phyloP scores from a whole-genome alignment of 1,139 yeast species.

The Debaryomycetaceae sp. region DNA sequence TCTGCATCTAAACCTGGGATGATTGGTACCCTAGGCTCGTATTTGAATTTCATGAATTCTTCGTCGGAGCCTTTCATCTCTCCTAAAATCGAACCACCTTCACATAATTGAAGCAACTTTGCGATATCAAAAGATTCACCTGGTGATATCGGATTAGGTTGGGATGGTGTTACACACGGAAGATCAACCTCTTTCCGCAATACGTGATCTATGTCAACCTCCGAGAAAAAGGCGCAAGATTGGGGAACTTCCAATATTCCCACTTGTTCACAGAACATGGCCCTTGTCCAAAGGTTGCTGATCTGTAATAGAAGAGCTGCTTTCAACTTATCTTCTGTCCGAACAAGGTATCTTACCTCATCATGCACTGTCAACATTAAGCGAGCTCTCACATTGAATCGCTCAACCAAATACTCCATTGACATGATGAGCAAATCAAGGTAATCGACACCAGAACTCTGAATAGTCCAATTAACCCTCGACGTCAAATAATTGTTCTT shows the following conservation, averaged over 20 bases:
- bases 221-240: conserved; percentile 92
- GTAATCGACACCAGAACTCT: conserved; percentile 96
- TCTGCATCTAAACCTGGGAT: conserved; percentile 22
- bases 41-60: conserved; percentile 13
- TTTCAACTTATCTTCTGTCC: conserved; percentile 67
- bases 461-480: conserved; percentile 96
- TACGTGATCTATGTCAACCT: conserved; percentile 86
- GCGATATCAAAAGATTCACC: conserved; percentile 75
- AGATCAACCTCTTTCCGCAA: conserved; percentile 84
- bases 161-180: conserved; percentile 90
- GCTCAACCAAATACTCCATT: conserved; percentile 76
- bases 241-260: conserved; percentile 91
- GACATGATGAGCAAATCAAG: conserved; percentile 79
- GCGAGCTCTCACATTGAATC: conserved; percentile 72
- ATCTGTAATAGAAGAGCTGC: conserved; percentile 84
- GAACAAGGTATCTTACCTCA: conserved; percentile 79
- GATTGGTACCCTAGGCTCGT: conserved; percentile 20
- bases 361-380: conserved; percentile 90
- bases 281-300: conserved; percentile 93
- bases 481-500: conserved; percentile 76
- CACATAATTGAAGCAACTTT: conserved; percentile 40
- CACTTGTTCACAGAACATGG: conserved; percentile 89
- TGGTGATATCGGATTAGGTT: conserved; percentile 64
- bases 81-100: conserved; percentile 18
- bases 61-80: conserved; percentile 1